These are phyloP conservation scores for Kokia cookei DNA, from an alignment of 441 rosid species.

Conservation along the genomic window DNA sequence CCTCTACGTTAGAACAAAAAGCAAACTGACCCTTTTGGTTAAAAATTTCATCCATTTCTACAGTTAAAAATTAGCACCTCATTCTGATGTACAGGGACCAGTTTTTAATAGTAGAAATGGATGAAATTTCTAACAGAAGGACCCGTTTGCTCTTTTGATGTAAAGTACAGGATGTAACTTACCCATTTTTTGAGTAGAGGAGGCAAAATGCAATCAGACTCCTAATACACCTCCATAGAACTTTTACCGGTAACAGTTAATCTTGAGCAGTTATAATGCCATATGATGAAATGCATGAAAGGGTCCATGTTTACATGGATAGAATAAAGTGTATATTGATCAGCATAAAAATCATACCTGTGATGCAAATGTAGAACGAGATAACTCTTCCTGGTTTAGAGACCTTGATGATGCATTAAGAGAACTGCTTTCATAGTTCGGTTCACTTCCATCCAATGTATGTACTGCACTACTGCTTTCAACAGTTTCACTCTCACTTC, in stretches of 20 bases:
- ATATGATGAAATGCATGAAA: background rate
- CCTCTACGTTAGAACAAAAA: too few species aligned
- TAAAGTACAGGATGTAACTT: too few species aligned
- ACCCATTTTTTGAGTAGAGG: too few species aligned
- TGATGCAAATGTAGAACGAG: constrained; percentile 30
- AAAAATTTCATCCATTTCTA: too few species aligned
- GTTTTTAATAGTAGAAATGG: too few species aligned
- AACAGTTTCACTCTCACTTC: constrained; percentile 47
- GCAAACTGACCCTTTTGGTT: too few species aligned
- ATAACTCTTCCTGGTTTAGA: constrained; percentile 36
- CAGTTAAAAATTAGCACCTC: too few species aligned
- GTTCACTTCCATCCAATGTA: constrained; percentile 51
- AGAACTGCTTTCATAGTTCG: constrained; percentile 25
- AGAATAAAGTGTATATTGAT: constrained; percentile 1
- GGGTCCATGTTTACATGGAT: background rate
- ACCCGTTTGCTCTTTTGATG: too few species aligned
- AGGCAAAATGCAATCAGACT: too few species aligned
- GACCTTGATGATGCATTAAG: constrained; percentile 35
- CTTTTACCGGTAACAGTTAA: background rate
- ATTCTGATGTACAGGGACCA: too few species aligned
- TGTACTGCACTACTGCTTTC: constrained; percentile 21
- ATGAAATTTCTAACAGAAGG: too few species aligned
- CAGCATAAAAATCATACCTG: constrained; percentile 42
- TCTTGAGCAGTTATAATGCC: background rate
- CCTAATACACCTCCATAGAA: too few species aligned